Conservation (phyloP, 2,329 filamentous ascomycete species). For the Penicillium sp. region DNA sequence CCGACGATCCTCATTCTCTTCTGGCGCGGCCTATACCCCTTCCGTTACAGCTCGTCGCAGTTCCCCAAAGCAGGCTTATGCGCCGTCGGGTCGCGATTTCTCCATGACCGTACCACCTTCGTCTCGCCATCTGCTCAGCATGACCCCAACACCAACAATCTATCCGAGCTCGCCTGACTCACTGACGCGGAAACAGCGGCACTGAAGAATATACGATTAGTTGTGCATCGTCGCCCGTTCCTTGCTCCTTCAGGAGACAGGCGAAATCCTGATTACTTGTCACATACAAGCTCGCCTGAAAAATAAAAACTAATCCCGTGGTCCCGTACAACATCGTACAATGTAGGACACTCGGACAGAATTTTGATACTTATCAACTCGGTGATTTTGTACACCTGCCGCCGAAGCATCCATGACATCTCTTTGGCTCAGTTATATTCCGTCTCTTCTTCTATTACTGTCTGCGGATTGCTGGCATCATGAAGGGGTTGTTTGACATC, state of each 20-base stretch:
- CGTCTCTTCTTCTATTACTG: background rate
- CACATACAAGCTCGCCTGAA: background rate
- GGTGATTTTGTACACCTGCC: background rate
- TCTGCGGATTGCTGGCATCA: background rate
- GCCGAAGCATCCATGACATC: background rate
- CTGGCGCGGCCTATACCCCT: slow-evolving; percentile 6
- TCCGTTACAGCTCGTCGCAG: slow-evolving; percentile 4
- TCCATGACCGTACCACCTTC: slow-evolving; percentile 19
- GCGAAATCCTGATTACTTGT: background rate
- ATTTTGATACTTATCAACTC: background rate
- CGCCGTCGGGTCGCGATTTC: slow-evolving; percentile 12
- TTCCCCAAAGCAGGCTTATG: slow-evolving; percentile 13
- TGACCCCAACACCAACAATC: slow-evolving; percentile 17
- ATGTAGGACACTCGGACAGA: background rate
- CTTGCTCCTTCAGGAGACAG: background rate
- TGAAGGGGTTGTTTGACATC: background rate
- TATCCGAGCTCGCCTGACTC: slow-evolving; percentile 14
- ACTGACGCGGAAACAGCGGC: slow-evolving; percentile 6
- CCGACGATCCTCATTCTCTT: slow-evolving; percentile 19
- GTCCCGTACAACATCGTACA: background rate
- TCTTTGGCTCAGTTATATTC: background rate
- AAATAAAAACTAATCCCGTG: background rate
- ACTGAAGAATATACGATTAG: background rate
- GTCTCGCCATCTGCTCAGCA: slow-evolving; percentile 19
- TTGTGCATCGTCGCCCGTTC: background rate